Percentiles rank a stretch among this genome's conserved stretches.
These are phyloP conservation scores for Hibiscus mutabilis DNA, from an alignment of 345 rosid genomes.

Conservation along the genomic window DNA sequence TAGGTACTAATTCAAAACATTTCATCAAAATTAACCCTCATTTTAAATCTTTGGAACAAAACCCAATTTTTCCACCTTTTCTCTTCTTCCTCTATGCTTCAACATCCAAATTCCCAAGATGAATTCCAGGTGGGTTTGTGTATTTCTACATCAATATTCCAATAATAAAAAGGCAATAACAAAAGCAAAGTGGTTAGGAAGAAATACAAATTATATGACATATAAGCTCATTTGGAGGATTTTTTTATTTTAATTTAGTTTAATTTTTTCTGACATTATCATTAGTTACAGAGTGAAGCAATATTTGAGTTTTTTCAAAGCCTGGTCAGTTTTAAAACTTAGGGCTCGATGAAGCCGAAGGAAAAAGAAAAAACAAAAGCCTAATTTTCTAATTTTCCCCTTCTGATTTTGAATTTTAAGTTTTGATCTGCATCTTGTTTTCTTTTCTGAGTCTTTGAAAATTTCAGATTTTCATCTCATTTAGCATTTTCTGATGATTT, in stretches of 20 bases:
- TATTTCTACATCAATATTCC: too few relatives aligned
- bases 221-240: not conserved
- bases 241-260: not conserved
- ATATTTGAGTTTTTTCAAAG: not conserved
- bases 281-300: not conserved
- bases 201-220: not conserved
- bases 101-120: too few relatives aligned
- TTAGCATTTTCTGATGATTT: not conserved
- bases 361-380: too few relatives aligned
- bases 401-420: not conserved
- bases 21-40: too few relatives aligned
- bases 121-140: too few relatives aligned
- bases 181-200: not conserved
- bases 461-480: not conserved
- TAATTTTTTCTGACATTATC: not conserved
- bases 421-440: conserved; percentile 6
- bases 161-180: not conserved
- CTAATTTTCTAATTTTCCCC: too few relatives aligned
- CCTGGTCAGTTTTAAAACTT: too few relatives aligned
- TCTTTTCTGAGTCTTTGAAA: not conserved
- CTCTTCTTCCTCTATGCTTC: too few relatives aligned
- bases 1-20: too few relatives aligned
- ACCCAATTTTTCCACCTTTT: too few relatives aligned
- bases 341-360: too few relatives aligned
- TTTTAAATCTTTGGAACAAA: too few relatives aligned